phyloP scores from a whole-genome alignment of 306 rosid species.

The Urtica urens region DNA sequence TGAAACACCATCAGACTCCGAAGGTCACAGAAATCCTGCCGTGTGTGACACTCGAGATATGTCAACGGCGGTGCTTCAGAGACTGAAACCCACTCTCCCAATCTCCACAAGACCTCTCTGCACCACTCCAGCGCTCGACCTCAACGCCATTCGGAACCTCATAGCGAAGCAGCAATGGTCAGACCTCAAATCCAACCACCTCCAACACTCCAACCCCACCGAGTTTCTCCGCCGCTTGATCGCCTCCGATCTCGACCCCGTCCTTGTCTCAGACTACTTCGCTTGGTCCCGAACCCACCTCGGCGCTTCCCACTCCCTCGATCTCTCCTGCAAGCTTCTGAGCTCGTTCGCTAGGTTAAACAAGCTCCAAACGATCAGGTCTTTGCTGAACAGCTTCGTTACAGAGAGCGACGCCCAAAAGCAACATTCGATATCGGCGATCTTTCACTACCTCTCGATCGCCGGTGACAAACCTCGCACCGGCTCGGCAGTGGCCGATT shows the following conservation, averaged over 20 bases:
- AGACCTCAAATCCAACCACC: slow-evolving; percentile 44
- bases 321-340: slow-evolving; percentile 41
- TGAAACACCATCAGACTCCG: no score
- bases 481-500: slow-evolving; percentile 37
- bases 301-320: slow-evolving; percentile 29
- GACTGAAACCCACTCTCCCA: no score
- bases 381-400: slow-evolving; percentile 42
- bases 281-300: slow-evolving; percentile 51
- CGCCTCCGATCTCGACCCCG: slow-evolving; percentile 36
- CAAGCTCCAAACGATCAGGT: slow-evolving; percentile 44
- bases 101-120: slow-evolving; percentile 10
- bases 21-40: no score
- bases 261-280: slow-evolving; percentile 53
- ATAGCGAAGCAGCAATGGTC: slow-evolving; percentile 66
- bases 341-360: slow-evolving; percentile 36
- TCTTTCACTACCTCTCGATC: slow-evolving; percentile 38
- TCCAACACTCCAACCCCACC: slow-evolving; percentile 26
- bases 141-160: slow-evolving; percentile 33
- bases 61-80: no score
- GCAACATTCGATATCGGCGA: slow-evolving; percentile 38
- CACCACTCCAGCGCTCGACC: slow-evolving; percentile 16
- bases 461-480: slow-evolving; percentile 19
- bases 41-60: no score
- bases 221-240: slow-evolving; percentile 40
- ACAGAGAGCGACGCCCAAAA: slow-evolving; percentile 28